Evolutionary conservation across 306 rosid species (phyloP).

Genomic region (Begonia peltatifolia): DNA sequence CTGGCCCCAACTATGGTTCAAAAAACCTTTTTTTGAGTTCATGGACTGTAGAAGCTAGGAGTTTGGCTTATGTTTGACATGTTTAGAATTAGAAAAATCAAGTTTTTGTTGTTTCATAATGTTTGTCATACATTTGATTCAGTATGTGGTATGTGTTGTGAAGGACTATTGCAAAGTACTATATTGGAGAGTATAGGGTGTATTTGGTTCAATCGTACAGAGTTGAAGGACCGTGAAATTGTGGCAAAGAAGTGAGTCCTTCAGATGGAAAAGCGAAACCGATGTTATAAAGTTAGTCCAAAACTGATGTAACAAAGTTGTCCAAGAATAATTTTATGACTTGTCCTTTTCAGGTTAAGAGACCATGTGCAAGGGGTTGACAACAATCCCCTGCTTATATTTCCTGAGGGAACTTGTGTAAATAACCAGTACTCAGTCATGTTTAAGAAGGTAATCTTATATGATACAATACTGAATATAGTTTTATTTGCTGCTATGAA

Average conservation of each 20-base stretch:
- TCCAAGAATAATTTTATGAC: conserved; percentile 6
- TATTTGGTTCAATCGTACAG: conserved; percentile 88
- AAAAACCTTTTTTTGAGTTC: too few species aligned
- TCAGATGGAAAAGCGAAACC: too few species aligned
- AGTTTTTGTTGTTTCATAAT: neutral
- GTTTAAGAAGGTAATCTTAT: conserved; percentile 72
- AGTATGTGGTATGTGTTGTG: conserved; percentile 9
- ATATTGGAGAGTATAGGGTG: conserved; percentile 93
- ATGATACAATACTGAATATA: neutral
- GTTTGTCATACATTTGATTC: conserved; percentile 5
- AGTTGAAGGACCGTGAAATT: conserved; percentile 85
- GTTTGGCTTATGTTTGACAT: too few species aligned
- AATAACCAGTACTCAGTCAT: conserved; percentile 91
- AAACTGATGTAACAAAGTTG: too few species aligned
- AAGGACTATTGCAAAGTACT: conserved; percentile 92
- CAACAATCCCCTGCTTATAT: conserved; percentile 92
- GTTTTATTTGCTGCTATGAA: too few species aligned
- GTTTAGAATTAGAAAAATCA: too few species aligned
- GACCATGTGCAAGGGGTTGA: conserved; percentile 79
- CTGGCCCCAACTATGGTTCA: too few species aligned
- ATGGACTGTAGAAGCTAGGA: too few species aligned
- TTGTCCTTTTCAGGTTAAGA: conserved; percentile 53
- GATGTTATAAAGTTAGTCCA: too few species aligned
- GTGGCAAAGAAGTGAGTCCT: conserved; percentile 80
- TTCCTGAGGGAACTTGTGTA: conserved; percentile 98